Evolutionary conservation across 176 grass and related monocot species (phyloP).

Genomic region (Triticum turgidum): DNA sequence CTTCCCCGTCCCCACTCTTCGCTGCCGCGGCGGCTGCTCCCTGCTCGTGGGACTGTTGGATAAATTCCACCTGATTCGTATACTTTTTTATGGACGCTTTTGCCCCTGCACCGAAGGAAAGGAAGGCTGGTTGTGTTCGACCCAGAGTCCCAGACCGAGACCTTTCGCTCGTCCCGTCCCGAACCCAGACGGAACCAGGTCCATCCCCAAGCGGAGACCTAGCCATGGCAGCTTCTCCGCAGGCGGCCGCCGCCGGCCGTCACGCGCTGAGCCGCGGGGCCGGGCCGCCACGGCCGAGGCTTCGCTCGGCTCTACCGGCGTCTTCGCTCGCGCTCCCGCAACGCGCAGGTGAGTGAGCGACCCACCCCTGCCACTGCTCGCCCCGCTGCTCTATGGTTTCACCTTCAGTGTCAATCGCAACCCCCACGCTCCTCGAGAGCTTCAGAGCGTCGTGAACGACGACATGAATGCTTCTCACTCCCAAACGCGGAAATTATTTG

Average conservation of each 20-base stretch:
- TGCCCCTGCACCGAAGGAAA: background rate
- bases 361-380: background rate
- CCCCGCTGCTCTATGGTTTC: background rate
- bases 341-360: constrained; percentile 10
- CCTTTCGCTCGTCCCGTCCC: background rate
- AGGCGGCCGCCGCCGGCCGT: constrained; percentile 14
- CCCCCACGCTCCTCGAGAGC: background rate
- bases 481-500: background rate
- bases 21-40: background rate
- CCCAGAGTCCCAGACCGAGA: constrained; percentile 9
- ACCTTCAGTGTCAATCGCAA: background rate
- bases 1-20: background rate
- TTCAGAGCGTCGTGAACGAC: background rate
- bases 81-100: background rate
- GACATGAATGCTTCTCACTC: background rate
- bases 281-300: background rate
- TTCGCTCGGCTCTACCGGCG: background rate
- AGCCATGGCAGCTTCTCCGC: constrained; percentile 23
- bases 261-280: background rate
- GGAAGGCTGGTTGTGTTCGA: background rate
- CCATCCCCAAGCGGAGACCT: constrained; percentile 20
- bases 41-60: background rate
- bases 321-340: constrained; percentile 3
- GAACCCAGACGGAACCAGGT: constrained; percentile 13
- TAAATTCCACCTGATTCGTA: background rate